Evolutionary conservation across 2,329 filamentous ascomycete genomes (phyloP).

Genomic region (Cladorrhinum sp.): DNA sequence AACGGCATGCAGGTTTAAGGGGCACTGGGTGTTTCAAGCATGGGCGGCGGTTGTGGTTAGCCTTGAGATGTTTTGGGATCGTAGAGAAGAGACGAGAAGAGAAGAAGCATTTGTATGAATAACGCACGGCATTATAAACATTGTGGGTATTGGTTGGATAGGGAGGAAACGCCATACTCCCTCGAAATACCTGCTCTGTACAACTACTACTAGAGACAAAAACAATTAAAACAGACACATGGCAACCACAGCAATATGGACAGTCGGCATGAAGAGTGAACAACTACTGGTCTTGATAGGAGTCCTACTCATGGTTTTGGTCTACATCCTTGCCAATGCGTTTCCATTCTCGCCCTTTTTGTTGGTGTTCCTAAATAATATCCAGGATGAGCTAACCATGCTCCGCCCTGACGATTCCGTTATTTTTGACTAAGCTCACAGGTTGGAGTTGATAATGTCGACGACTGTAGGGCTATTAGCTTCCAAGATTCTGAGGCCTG

Average conservation of each 20-base stretch:
- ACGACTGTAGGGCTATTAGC: conserved; percentile 41
- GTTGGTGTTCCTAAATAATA: conserved; percentile 10
- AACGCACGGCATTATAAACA: neutral
- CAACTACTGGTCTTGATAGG: conserved; percentile 7
- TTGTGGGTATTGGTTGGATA: neutral
- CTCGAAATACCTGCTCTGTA: conserved; percentile 2
- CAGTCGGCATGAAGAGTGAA: neutral
- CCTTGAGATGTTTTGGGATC: conserved; percentile 12
- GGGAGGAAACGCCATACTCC: neutral
- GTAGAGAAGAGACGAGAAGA: conserved; percentile 14
- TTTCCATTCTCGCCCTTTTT: conserved; percentile 10
- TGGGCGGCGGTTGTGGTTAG: conserved; percentile 5
- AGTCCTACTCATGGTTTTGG: conserved; percentile 4
- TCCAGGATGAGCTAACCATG: conserved; percentile 5
- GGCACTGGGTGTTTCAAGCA: conserved; percentile 11
- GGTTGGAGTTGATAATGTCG: conserved; percentile 59
- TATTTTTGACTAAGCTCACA: conserved; percentile 36
- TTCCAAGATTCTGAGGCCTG: neutral
- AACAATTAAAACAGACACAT: neutral
- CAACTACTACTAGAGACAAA: neutral
- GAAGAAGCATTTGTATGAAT: neutral
- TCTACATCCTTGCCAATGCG: conserved; percentile 15
- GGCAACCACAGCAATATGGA: neutral
- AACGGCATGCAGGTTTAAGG: conserved; percentile 52
- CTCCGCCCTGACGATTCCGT: neutral